phyloP scores from a whole-genome alignment of 805 yeast species.

The Kazachstania viticola region DNA sequence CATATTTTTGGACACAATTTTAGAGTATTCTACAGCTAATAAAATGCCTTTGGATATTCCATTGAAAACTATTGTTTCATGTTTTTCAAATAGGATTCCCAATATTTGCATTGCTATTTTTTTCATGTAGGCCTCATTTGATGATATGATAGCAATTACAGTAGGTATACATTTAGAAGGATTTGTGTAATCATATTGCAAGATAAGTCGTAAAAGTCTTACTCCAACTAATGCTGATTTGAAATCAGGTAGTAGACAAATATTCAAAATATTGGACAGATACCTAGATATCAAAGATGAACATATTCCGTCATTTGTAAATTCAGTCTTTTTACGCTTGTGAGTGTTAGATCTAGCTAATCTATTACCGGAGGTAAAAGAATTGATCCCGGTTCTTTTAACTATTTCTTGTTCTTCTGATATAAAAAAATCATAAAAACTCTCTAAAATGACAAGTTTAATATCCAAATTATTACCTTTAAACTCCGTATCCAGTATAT shows the following conservation, averaged over 20 bases:
- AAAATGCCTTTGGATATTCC: slow-evolving; percentile 53
- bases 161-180: slow-evolving; percentile 64
- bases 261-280: slow-evolving; percentile 34
- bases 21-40: slow-evolving; percentile 36
- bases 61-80: slow-evolving; percentile 61
- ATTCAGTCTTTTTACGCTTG: slow-evolving; percentile 27
- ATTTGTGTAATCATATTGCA: slow-evolving; percentile 59
- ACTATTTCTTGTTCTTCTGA: slow-evolving; percentile 41
- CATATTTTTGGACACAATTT: slow-evolving; percentile 1
- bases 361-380: slow-evolving; percentile 32
- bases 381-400: slow-evolving; percentile 31
- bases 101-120: slow-evolving; percentile 43
- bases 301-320: slow-evolving; percentile 59
- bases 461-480: slow-evolving; percentile 28
- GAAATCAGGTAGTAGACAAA: slow-evolving; percentile 38
- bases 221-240: slow-evolving; percentile 41
- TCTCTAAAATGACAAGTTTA: slow-evolving; percentile 42
- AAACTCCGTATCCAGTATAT: slow-evolving; percentile 42
- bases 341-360: slow-evolving; percentile 9
- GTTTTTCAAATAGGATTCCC: slow-evolving; percentile 44
- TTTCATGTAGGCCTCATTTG: slow-evolving; percentile 33
- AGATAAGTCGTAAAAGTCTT: slow-evolving; percentile 41
- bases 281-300: slow-evolving; percentile 62
- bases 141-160: slow-evolving; percentile 55
- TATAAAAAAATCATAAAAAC: slow-evolving; percentile 45